A percentile compares a stretch with the other conserved stretches of the same genome.
phyloP scores from a whole-genome alignment of 2,329 filamentous ascomycete species.

The Aureobasidium lini region DNA sequence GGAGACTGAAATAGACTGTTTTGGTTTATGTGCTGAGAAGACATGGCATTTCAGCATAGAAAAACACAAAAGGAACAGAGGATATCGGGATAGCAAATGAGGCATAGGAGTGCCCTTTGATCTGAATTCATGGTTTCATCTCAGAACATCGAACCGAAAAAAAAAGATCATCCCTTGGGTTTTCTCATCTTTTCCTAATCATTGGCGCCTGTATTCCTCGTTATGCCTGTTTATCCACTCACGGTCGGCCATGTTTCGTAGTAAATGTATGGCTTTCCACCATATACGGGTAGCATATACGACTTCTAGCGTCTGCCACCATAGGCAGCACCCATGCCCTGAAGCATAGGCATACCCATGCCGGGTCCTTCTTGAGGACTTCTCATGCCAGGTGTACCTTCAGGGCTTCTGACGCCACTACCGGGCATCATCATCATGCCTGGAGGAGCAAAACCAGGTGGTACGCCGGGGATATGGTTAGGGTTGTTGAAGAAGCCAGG shows the following conservation, averaged over 20 bases:
- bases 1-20: too few species aligned
- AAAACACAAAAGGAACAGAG: too few species aligned
- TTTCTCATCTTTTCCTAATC: not conserved
- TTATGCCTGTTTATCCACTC: not conserved
- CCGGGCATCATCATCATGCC: constrained; percentile 11
- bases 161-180: not conserved
- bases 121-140: not conserved
- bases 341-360: constrained; percentile 9
- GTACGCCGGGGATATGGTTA: constrained; percentile 3
- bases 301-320: not conserved
- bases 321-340: constrained; percentile 4
- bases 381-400: not conserved
- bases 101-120: not conserved
- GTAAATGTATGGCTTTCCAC: not conserved
- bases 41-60: too few species aligned
- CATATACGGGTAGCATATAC: not conserved
- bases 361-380: constrained; percentile 6
- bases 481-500: constrained; percentile 13
- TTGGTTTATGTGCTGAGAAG: too few species aligned
- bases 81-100: not conserved
- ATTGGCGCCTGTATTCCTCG: not conserved
- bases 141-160: constrained; percentile 1
- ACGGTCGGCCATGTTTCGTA: not conserved
- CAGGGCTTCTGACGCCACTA: not conserved
- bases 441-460: constrained; percentile 5